Base-by-base conservation (phyloP, 306 rosid genomes). In the Morella rubra region DNA sequence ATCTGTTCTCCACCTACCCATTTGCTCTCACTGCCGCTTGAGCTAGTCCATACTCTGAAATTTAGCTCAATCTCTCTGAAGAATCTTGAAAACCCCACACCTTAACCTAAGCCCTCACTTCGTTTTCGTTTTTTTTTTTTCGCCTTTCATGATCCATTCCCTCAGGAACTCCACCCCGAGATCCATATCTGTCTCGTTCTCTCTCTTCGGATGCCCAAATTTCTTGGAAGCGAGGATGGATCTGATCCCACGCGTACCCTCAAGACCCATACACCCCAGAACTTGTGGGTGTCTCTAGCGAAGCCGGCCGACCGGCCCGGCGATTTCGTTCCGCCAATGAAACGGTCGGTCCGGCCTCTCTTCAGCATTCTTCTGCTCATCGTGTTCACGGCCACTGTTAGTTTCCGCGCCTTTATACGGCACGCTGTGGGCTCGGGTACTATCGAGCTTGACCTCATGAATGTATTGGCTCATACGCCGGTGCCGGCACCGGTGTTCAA, bases 301-400 rank as follows among this genome's bases (percentile, higher is more conserved):
- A 41, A 71, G 55, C 78, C 81, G 55, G 74, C 59, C 49, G 69
- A 67, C 69, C 77, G 81, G 7, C 58, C 82, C 40, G 68, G 67
- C 52, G 81, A 84, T 64, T 80, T 68, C 80, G 46, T 8, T 5
- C 8, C 76, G 13, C 87, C 89, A 12, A 89, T 92, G 99, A 96
- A 92, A 84, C 90, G 89, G 75, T 84, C 89, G 62, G 90, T 92
- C 65, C 90, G 96, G 2, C 90, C 98, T 0, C 76, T 92, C 3
- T 88, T 96, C 74, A 73, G 85, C 46, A 70, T 92, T 27, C 80
- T 96, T 45, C 86, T 96, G 5, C 75, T 92, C 55, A 14, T 86
- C 12, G 84, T 87, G 49, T 88, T 89, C 84, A 69, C 83, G 18
- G 89, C 85, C 73, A 91, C 96, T 3, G 81, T 92, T 40, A 76